A percentile compares a stretch with the other conserved stretches of the same genome.
These are phyloP conservation scores for Oryza nivara DNA, from an alignment of 176 grass and related monocot species.

Conservation along the genomic window DNA sequence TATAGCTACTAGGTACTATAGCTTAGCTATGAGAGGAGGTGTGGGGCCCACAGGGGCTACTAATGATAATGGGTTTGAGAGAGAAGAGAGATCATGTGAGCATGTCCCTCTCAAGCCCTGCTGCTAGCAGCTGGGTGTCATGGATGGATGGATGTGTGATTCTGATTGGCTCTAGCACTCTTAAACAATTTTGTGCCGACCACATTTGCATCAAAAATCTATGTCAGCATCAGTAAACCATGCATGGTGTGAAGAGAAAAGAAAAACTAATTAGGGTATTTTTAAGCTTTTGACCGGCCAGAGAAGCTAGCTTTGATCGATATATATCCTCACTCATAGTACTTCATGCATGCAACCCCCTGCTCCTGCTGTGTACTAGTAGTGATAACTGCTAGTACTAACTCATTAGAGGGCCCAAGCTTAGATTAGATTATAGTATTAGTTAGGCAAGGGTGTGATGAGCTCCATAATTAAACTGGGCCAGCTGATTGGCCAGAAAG, in stretches of 20 bases:
- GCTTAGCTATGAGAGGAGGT: not conserved
- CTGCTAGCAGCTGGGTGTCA: conserved; percentile 20
- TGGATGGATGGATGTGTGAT: conserved; percentile 6
- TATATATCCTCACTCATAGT: not conserved
- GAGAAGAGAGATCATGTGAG: conserved; percentile 56
- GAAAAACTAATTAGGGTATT: not conserved
- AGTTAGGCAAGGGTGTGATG: not conserved
- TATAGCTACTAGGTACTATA: not conserved
- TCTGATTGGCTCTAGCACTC: not conserved
- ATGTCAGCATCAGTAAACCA: not conserved
- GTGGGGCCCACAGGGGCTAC: conserved; percentile 40
- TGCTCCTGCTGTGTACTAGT: not conserved
- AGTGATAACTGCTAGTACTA: too few relatives aligned
- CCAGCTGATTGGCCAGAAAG: not conserved
- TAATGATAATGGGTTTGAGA: conserved; percentile 23
- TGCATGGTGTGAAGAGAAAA: not conserved
- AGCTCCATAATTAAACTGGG: not conserved
- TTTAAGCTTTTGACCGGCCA: not conserved
- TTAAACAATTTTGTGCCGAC: conserved; percentile 33
- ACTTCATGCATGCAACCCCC: not conserved
- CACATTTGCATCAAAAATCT: conserved; percentile 21
- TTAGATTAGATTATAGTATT: not conserved
- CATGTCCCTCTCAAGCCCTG: conserved; percentile 62
- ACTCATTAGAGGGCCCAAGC: too few relatives aligned
- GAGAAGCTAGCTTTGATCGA: not conserved